phyloP scores from a whole-genome alignment of 78 protist genomes.

The Dictyostelium purpureum region DNA sequence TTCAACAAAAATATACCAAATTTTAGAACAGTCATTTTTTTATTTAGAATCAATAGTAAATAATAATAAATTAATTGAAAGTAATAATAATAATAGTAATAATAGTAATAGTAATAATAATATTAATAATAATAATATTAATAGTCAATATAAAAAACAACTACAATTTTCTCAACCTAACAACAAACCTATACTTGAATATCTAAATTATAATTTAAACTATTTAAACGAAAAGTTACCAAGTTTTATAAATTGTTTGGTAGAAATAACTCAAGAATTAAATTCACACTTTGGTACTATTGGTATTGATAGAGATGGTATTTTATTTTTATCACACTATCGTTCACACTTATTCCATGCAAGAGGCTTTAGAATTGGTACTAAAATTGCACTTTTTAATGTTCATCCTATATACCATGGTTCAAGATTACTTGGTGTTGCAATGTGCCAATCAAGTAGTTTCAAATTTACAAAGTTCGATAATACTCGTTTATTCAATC shows the following conservation, averaged over 20 bases:
- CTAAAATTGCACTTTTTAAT: not conserved
- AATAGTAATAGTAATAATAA: not conserved
- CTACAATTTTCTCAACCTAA: too few relatives aligned
- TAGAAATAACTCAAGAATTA: conserved; percentile 8
- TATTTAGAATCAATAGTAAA: not conserved
- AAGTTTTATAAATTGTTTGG: not conserved
- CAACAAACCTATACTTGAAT: not conserved
- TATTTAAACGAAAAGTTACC: not conserved
- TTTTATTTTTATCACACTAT: conserved; percentile 40
- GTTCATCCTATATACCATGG: conserved; percentile 30
- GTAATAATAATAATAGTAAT: not conserved
- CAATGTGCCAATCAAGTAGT: conserved; percentile 28
- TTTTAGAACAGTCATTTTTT: not conserved
- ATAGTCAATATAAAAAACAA: not conserved
- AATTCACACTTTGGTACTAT: not conserved
- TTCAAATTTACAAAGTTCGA: conserved; percentile 15
- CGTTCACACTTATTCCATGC: conserved; percentile 16
- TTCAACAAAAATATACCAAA: not conserved
- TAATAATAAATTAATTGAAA: not conserved
- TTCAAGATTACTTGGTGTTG: conserved; percentile 15
- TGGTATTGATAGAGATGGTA: not conserved
- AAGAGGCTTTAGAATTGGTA: conserved; percentile 55
- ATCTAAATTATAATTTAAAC: not conserved
- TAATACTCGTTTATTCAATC: not conserved
- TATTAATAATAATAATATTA: not conserved